Percentiles rank a stretch among this genome's conserved stretches.
phyloP scores from a whole-genome alignment of 2,329 filamentous ascomycete species.

The Talaromyces atroroseus region DNA sequence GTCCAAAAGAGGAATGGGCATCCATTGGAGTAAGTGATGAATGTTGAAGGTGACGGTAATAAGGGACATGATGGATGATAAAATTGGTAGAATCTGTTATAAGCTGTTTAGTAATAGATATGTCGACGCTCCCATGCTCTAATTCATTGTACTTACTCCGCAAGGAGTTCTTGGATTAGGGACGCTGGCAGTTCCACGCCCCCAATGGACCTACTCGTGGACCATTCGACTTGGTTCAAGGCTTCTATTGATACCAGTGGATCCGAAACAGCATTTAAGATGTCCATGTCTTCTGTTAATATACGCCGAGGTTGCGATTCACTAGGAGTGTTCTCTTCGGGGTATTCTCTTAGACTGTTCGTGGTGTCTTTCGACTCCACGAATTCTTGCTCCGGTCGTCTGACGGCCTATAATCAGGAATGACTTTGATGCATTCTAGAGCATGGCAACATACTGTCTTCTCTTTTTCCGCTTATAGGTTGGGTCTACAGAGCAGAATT shows the following conservation, averaged over 20 bases:
- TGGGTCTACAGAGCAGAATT: constrained; percentile 8
- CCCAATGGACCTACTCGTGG: constrained; percentile 5
- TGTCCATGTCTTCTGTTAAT: background rate
- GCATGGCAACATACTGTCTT: constrained; percentile 3
- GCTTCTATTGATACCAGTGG: background rate
- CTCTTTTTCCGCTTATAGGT: constrained; percentile 1
- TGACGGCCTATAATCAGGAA: background rate
- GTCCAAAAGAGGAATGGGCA: constrained; percentile 11
- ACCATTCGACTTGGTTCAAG: background rate
- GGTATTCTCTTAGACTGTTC: background rate
- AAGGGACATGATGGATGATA: constrained; percentile 8
- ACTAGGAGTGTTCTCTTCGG: background rate
- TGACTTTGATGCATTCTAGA: background rate
- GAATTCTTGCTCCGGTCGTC: constrained; percentile 8
- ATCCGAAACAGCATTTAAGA: background rate
- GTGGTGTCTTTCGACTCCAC: background rate
- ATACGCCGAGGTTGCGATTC: background rate
- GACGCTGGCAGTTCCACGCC: background rate
- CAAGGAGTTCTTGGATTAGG: constrained; percentile 1
- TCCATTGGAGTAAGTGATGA: constrained; percentile 7
- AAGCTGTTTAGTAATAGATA: too few relatives aligned
- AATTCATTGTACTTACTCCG: background rate
- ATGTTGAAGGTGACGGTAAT: background rate
- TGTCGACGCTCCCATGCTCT: too few relatives aligned
- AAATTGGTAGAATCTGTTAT: constrained; percentile 1